Percentiles rank a stretch among this genome's conserved stretches.
phyloP scores from a whole-genome alignment of 2,329 filamentous ascomycete genomes.

The Talaromyces pinophilus region DNA sequence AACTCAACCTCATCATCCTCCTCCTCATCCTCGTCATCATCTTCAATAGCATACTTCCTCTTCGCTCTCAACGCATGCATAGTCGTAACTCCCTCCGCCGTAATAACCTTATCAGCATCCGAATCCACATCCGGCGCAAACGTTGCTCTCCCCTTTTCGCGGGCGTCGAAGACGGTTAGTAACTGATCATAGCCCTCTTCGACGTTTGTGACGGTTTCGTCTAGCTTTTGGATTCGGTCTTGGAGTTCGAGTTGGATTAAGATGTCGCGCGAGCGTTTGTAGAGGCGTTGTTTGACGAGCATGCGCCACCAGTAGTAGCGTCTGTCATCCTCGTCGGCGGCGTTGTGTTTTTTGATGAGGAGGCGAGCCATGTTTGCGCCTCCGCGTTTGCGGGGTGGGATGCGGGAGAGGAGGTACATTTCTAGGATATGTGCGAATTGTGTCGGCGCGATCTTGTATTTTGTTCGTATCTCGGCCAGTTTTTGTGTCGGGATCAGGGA shows the following conservation, averaged over 20 bases:
- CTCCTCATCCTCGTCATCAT: constrained; percentile 29
- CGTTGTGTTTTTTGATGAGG: constrained; percentile 47
- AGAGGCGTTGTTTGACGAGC: constrained; percentile 63
- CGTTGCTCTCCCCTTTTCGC: constrained; percentile 31
- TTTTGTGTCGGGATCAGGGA: constrained; percentile 55
- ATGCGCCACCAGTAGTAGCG: constrained; percentile 67
- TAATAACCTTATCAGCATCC: constrained; percentile 24
- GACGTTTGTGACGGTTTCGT: constrained; percentile 59
- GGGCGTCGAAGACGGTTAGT: constrained; percentile 46
- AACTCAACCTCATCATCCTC: constrained; percentile 27
- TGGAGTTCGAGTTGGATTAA: constrained; percentile 59
- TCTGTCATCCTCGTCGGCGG: constrained; percentile 57
- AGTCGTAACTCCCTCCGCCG: constrained; percentile 24
- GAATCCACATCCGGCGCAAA: constrained; percentile 26
- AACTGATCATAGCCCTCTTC: constrained; percentile 61
- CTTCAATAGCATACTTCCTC: constrained; percentile 35
- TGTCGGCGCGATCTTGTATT: constrained; percentile 60
- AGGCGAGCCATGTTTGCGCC: constrained; percentile 56
- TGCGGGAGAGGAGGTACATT: constrained; percentile 62
- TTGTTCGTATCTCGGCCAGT: constrained; percentile 52
- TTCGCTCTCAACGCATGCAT: constrained; percentile 28
- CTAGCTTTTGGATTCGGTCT: constrained; percentile 61
- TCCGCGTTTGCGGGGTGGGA: constrained; percentile 53
- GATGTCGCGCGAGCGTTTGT: constrained; percentile 60
- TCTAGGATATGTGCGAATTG: constrained; percentile 65